Percentiles rank a stretch among this genome's conserved stretches.
Conservation (phyloP, 2,329 filamentous ascomycete species). For the Raffaelea albimanens region DNA sequence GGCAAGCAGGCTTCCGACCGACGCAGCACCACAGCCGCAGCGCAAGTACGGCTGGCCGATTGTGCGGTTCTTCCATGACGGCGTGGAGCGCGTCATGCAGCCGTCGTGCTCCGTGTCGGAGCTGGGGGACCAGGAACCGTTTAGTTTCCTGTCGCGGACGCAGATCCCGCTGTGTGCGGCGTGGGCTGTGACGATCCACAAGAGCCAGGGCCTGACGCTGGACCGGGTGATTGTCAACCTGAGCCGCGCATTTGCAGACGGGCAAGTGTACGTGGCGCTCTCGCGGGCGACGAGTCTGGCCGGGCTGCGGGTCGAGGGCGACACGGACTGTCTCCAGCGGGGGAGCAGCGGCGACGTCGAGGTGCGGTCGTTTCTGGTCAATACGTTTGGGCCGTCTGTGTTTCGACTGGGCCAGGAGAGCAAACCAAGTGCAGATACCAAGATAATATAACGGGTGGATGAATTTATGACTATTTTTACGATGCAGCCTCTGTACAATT, state of each 20-base stretch:
- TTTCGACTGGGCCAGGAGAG: no score
- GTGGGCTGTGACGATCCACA: slow-evolving; percentile 57
- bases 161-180: slow-evolving; percentile 51
- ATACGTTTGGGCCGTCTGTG: not conserved
- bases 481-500: no score
- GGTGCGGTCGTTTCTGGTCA: slow-evolving; percentile 21
- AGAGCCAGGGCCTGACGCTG: slow-evolving; percentile 53
- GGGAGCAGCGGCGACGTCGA: slow-evolving; percentile 22
- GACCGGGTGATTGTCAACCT: slow-evolving; percentile 49
- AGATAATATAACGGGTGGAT: no score
- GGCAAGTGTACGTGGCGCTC: slow-evolving; percentile 55
- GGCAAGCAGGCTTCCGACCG: not conserved
- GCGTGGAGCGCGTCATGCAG: slow-evolving; percentile 32
- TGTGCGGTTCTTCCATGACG: slow-evolving; percentile 35
- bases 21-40: not conserved
- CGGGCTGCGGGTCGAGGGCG: slow-evolving; percentile 33
- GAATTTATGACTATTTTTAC: no score
- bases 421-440: no score
- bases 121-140: slow-evolving; percentile 33
- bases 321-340: slow-evolving; percentile 16
- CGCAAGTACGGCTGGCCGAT: slow-evolving; percentile 5
- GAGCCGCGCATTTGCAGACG: slow-evolving; percentile 39
- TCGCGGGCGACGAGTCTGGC: slow-evolving; percentile 42
- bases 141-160: slow-evolving; percentile 41
- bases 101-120: slow-evolving; percentile 40